Percentiles rank a stretch among this genome's conserved stretches.
Conservation (phyloP, 1,284 basidiomycete species). For the Ceratobasidium sp. region DNA sequence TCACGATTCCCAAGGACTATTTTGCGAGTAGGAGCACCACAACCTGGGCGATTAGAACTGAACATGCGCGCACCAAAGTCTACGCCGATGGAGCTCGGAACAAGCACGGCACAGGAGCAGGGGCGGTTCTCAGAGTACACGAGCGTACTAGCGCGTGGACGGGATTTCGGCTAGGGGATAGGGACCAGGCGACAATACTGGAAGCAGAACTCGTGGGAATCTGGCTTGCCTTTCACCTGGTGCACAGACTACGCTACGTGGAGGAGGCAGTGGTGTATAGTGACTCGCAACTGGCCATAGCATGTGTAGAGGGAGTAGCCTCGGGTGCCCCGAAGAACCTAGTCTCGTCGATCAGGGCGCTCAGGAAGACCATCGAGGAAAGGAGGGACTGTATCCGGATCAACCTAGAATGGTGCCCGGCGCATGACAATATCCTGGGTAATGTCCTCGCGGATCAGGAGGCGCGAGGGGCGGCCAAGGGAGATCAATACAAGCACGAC, state of each 20-base stretch:
- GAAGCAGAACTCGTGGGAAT: slow-evolving; percentile 15
- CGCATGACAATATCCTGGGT: background rate
- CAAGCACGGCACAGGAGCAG: background rate
- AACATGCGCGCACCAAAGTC: background rate
- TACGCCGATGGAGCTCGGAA: background rate
- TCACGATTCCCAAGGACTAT: background rate
- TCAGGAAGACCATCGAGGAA: background rate
- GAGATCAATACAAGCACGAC: background rate
- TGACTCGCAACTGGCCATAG: slow-evolving; percentile 16
- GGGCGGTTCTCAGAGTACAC: background rate
- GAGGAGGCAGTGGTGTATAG: background rate
- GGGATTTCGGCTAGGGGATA: background rate
- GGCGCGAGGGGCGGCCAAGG: background rate
- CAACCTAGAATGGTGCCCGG: slow-evolving; percentile 1
- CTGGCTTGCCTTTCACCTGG: background rate
- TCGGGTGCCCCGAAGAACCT: background rate
- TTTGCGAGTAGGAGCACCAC: background rate
- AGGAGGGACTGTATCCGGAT: background rate
- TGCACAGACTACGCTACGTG: background rate
- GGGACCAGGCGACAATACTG: background rate
- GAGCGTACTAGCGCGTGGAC: background rate
- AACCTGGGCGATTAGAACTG: background rate
- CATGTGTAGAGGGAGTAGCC: background rate
- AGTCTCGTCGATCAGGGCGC: background rate
- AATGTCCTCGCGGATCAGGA: background rate